Evolutionary conservation across 305 asterid species (phyloP).

Genomic region (Rubia occidens): DNA sequence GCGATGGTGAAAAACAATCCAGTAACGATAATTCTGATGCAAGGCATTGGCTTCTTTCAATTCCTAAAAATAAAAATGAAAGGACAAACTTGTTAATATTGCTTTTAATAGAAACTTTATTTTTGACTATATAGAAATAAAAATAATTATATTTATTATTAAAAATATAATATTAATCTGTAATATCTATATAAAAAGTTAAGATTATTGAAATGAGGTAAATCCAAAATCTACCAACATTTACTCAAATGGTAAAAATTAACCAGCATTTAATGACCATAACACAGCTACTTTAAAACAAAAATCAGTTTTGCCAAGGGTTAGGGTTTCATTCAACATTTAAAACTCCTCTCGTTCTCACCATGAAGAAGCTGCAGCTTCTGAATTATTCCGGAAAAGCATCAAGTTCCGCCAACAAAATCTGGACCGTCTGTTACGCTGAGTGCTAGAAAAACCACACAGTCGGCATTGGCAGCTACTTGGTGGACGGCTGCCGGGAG

Average conservation of each 20-base stretch:
- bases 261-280: not conserved
- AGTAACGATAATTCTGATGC: too few species aligned
- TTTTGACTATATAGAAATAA: too few species aligned
- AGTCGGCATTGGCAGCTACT: constrained; percentile 61
- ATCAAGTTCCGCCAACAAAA: constrained; percentile 32
- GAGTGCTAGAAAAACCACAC: constrained; percentile 88
- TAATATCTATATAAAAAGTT: too few species aligned
- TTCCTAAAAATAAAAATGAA: too few species aligned
- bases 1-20: too few species aligned
- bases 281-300: not conserved
- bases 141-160: too few species aligned
- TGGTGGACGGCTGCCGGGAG: constrained; percentile 84
- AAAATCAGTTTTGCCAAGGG: constrained; percentile 34
- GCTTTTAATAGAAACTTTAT: too few species aligned
- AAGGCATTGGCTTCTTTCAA: too few species aligned
- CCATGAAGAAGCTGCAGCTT: constrained; percentile 50
- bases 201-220: not conserved
- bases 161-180: too few species aligned
- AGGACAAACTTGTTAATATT: too few species aligned
- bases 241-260: not conserved
- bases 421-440: constrained; percentile 38
- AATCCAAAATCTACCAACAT: not conserved
- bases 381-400: constrained; percentile 29
- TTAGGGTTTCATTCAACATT: constrained; percentile 51
- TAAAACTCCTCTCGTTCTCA: not conserved